These are phyloP conservation scores for Phalaenopsis equestris DNA, from an alignment of 106 monocot species.

Conservation along the genomic window DNA sequence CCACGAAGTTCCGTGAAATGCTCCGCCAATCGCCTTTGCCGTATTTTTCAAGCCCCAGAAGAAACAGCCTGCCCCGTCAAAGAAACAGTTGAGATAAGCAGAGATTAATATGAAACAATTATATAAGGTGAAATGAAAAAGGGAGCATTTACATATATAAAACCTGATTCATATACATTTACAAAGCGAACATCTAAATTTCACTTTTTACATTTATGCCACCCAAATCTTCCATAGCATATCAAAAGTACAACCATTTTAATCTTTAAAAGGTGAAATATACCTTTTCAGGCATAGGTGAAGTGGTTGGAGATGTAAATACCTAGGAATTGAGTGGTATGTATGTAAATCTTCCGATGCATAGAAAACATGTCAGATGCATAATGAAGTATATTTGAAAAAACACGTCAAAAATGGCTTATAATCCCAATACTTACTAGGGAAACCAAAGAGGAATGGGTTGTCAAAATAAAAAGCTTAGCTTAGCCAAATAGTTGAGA, in stretches of 20 bases:
- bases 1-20: slow-evolving; percentile 14
- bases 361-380: neutral
- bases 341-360: no score
- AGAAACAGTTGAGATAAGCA: neutral
- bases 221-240: no score
- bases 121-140: neutral
- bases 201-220: no score
- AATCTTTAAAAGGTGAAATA: no score
- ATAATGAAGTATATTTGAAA: neutral
- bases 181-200: no score
- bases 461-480: neutral
- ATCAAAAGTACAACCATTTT: no score
- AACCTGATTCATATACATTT: no score
- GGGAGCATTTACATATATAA: no score
- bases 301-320: no score
- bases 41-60: slow-evolving; percentile 10
- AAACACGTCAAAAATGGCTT: neutral
- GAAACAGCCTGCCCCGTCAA: slow-evolving; percentile 10
- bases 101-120: neutral
- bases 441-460: neutral
- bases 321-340: no score
- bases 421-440: neutral
- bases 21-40: slow-evolving; percentile 22
- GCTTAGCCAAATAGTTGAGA: neutral
- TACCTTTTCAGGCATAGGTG: no score